Percentiles rank a stretch among this genome's conserved stretches.
phyloP scores from a whole-genome alignment of 2,329 filamentous ascomycete genomes.

The Colletotrichum australisinense region DNA sequence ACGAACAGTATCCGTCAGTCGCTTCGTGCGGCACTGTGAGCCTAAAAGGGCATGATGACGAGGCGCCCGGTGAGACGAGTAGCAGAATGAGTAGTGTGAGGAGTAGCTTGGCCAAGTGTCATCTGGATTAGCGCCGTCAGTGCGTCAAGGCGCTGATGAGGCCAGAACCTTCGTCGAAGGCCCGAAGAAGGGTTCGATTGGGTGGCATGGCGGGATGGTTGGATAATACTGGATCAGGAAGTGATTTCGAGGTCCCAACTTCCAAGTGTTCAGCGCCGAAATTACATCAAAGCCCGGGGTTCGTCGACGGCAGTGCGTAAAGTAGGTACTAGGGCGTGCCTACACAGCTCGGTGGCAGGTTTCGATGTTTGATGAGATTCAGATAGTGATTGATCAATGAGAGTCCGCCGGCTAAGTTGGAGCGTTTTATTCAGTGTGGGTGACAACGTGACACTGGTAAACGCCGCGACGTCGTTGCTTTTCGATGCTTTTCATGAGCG shows the following conservation, averaged over 20 bases:
- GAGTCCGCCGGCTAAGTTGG: neutral
- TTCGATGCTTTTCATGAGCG: neutral
- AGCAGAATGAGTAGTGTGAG: constrained; percentile 1
- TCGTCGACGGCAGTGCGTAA: neutral
- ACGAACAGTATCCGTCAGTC: neutral
- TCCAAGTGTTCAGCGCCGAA: neutral
- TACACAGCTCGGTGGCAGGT: neutral
- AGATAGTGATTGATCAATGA: neutral
- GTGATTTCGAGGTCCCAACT: neutral
- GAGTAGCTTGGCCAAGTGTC: constrained; percentile 17
- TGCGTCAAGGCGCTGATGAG: constrained; percentile 8
- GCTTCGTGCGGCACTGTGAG: constrained; percentile 6
- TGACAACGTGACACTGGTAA: neutral
- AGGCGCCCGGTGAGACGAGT: constrained; percentile 7
- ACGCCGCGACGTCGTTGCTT: neutral
- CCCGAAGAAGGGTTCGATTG: constrained; percentile 15
- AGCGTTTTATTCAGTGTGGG: neutral
- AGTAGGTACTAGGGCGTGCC: neutral
- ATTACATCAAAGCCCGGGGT: neutral
- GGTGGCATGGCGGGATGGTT: constrained; percentile 14
- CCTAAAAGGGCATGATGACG: constrained; percentile 12
- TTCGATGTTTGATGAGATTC: neutral
- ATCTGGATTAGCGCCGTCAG: constrained; percentile 10
- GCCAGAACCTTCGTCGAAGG: constrained; percentile 26
- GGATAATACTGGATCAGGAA: neutral